Evolutionary conservation across 208 protist species (phyloP).

Genomic region (Naegleria fowleri): DNA sequence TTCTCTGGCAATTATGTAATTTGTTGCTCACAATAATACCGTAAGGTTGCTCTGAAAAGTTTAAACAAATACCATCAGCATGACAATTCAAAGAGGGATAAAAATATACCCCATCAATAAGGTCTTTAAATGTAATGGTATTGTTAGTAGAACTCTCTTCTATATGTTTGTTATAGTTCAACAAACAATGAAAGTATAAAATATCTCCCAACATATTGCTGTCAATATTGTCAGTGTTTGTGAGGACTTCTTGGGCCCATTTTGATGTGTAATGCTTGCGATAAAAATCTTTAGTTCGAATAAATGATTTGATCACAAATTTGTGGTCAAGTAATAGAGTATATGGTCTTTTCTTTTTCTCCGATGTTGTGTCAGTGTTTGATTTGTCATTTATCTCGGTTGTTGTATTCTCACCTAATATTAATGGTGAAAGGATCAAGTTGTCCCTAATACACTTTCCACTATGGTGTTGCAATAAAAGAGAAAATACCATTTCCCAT

Average conservation of each 20-base stretch:
- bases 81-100: not conserved
- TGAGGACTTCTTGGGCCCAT: not conserved
- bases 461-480: too few species aligned
- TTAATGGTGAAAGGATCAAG: too few species aligned
- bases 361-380: too few species aligned
- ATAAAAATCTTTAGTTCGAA: not conserved
- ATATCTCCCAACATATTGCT: not conserved
- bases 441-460: too few species aligned
- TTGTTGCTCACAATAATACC: too few species aligned
- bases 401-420: too few species aligned
- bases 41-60: not conserved
- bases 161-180: not conserved
- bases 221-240: not conserved
- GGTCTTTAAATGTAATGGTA: not conserved
- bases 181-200: not conserved
- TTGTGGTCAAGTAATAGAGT: too few species aligned
- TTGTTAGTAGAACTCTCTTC: too few species aligned
- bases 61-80: not conserved
- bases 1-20: not conserved
- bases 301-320: too few species aligned
- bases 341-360: too few species aligned
- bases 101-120: not conserved
- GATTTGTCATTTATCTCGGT: too few species aligned
- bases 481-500: too few species aligned
- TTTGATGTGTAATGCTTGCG: not conserved